A percentile compares a stretch with the other conserved stretches of the same genome.
Conservation (phyloP, 2,329 filamentous ascomycete genomes). For the Magnaporthiopsis poae region DNA sequence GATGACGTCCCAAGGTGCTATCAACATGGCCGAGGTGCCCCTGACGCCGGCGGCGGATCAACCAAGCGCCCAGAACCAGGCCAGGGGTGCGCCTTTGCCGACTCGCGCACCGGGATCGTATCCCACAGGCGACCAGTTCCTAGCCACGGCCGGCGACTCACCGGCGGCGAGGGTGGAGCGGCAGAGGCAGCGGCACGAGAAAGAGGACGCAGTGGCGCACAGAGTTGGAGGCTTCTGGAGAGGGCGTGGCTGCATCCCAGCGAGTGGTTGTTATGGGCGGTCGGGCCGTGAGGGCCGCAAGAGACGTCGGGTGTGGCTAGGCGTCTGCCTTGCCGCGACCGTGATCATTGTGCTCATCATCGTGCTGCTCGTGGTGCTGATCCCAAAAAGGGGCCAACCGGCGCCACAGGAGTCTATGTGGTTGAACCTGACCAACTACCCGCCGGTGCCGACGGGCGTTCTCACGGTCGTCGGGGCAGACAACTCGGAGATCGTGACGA, state of each 20-base stretch:
- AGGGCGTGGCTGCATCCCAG: constrained; percentile 53
- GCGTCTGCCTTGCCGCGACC: constrained; percentile 40
- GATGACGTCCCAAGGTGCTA: constrained; percentile 53
- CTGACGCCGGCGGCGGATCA: constrained; percentile 32
- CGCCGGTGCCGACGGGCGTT: constrained; percentile 75
- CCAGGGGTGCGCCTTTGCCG: constrained; percentile 26
- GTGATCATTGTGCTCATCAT: constrained; percentile 47
- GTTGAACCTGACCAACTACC: constrained; percentile 78
- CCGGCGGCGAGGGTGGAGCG: constrained; percentile 37
- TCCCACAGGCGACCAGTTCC: constrained; percentile 34
- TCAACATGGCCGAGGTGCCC: constrained; percentile 51
- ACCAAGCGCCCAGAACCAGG: constrained; percentile 12
- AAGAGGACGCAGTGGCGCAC: constrained; percentile 52
- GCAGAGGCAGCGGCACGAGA: constrained; percentile 48
- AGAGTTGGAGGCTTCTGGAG: constrained; percentile 54
- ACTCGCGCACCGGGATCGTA: constrained; percentile 35
- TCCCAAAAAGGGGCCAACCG: constrained; percentile 26
- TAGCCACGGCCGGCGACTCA: constrained; percentile 26
- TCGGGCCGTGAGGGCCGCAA: constrained; percentile 54
- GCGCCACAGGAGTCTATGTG: constrained; percentile 42
- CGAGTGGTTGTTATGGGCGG: constrained; percentile 56
- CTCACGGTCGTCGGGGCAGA: constrained; percentile 68
- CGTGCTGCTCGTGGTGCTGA: constrained; percentile 49
- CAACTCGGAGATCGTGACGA: constrained; percentile 51
- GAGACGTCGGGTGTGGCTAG: constrained; percentile 50